Base-by-base conservation (phyloP, 306 rosid species). In the Cyclanthera cordifolia region DNA sequence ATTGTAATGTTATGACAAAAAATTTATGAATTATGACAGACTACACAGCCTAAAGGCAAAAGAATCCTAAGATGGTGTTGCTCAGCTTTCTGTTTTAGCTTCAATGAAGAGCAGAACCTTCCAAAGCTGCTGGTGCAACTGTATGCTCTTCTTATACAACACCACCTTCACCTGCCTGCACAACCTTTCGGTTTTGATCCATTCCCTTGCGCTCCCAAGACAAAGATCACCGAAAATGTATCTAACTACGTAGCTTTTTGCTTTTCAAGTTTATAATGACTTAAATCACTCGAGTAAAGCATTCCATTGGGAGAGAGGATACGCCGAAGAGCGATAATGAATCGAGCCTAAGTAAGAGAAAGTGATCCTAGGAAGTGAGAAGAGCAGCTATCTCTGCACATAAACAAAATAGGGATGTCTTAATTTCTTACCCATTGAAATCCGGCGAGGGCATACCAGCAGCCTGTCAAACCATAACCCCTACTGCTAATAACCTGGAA, bases 391-490 rank as follows among this genome's bases (percentile, higher is more conserved):
- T 23, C 47, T 21, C 47, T 21, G 16, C 6, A 56, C 54, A 27
- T 14, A 54, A 23, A 0, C 1, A n/a, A n/a, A 45, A 46, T 10
- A 39, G 39, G 28, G 74, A 83, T 52, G 67, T 8, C 28, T 13
- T 61, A 39, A n/a, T n/a, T 30, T 41, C 88, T 85, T 76, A 92
- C 98, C 98, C 98, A 87, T 69, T 92, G 96, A 76, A 89, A 89
- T 81, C 80, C 76, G 13, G 81, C 89, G 8, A 89, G 83, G 39
- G 85, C 87, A 48, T 75, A 73, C 98, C 98, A 89, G 78, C 87
- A 79, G 48, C 95, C 96, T 69, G 72, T 79, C 72, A 92, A 79
- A 63, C 95, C 98, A 75, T 46, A 84, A 71, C 87, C 87, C 14
- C 76, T 87, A 73, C 82, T 73, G 80, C 83, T 84, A 67, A 81